These are phyloP conservation scores for Tetrahymena elliotti DNA, from an alignment of 73 alveolate species.

Conservation along the genomic window DNA sequence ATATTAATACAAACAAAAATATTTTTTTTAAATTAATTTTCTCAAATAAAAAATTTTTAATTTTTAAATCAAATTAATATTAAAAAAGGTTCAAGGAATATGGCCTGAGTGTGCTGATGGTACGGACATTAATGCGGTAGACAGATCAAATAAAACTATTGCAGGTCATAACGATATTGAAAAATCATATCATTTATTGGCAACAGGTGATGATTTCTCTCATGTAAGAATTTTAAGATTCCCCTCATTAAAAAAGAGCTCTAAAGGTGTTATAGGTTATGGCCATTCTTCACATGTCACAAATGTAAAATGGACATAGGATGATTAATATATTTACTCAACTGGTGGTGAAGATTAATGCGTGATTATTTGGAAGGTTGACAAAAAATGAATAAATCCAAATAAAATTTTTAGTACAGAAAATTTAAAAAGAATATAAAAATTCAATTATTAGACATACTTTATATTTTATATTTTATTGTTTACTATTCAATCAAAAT, in stretches of 20 bases:
- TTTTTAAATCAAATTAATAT: no score
- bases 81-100: slow-evolving; percentile 60
- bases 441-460: not conserved
- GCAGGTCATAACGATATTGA: slow-evolving; percentile 41
- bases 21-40: no score
- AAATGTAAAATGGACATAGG: slow-evolving; percentile 75
- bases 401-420: not conserved
- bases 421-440: not conserved
- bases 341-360: slow-evolving; percentile 96
- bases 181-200: slow-evolving; percentile 58
- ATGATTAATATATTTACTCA: slow-evolving; percentile 71
- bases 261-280: slow-evolving; percentile 57
- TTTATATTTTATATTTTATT: no score
- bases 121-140: slow-evolving; percentile 83
- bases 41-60: no score
- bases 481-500: not conserved
- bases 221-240: slow-evolving; percentile 76
- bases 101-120: slow-evolving; percentile 91
- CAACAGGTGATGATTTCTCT: slow-evolving; percentile 91
- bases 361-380: slow-evolving; percentile 84
- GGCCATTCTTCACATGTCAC: slow-evolving; percentile 87
- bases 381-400: not conserved
- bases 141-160: slow-evolving; percentile 49
- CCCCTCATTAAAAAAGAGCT: slow-evolving; percentile 71
- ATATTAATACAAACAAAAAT: no score